Evolutionary conservation across 78 protist species (phyloP).

Genomic region (Polysphondylium violaceum): DNA sequence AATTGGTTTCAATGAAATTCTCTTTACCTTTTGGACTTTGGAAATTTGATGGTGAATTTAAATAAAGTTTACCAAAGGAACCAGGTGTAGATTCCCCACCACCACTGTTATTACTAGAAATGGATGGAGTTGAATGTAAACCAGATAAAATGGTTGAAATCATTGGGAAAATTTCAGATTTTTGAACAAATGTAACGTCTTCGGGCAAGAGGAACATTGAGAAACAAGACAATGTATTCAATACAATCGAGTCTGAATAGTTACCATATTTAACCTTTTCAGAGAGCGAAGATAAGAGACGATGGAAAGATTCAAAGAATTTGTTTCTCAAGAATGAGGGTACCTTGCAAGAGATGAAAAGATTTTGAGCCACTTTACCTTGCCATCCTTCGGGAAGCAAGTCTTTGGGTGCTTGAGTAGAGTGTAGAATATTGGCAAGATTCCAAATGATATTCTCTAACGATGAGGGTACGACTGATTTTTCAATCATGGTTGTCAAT

Average conservation of each 20-base stretch:
- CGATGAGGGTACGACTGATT: constrained; percentile 8
- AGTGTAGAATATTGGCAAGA: constrained; percentile 23
- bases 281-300: constrained; percentile 25
- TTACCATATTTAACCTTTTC: constrained; percentile 41
- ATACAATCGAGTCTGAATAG: constrained; percentile 30
- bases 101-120: not conserved
- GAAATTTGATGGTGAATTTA: constrained; percentile 5
- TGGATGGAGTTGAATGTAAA: not conserved
- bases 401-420: constrained; percentile 55
- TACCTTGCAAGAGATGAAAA: not conserved
- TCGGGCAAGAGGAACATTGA: constrained; percentile 56
- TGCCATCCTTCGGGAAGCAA: constrained; percentile 62
- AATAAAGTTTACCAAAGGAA: no score
- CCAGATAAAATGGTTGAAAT: constrained; percentile 51
- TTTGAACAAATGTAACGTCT: constrained; percentile 49
- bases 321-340: not conserved
- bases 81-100: not conserved
- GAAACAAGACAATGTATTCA: constrained; percentile 58
- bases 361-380: constrained; percentile 64
- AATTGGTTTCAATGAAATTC: constrained; percentile 3
- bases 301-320: constrained; percentile 23
- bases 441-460: constrained; percentile 61
- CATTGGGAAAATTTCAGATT: constrained; percentile 64
- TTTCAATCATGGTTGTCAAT: constrained; percentile 18
- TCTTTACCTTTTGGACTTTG: constrained; percentile 20